Percentiles rank a stretch among this genome's conserved stretches.
Evolutionary conservation across 805 yeast species (phyloP).

Genomic region (Pichia occidentalis): DNA sequence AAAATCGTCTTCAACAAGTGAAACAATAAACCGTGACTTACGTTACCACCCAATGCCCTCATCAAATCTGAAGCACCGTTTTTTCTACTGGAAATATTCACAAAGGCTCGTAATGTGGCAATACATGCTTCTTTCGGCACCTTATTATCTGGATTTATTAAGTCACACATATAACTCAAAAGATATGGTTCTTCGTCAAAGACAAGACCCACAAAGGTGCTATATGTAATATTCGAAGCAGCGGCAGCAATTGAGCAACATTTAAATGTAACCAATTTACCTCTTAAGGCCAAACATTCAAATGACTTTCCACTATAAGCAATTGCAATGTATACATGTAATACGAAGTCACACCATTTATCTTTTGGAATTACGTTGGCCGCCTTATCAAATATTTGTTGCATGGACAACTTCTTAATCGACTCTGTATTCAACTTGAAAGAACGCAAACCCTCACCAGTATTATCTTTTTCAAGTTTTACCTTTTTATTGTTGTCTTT

Average conservation of each 20-base stretch:
- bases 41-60: constrained; percentile 76
- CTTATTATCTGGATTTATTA: constrained; percentile 58
- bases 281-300: constrained; percentile 50
- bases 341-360: constrained; percentile 56
- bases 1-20: constrained; percentile 63
- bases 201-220: constrained; percentile 54
- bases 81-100: constrained; percentile 59
- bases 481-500: constrained; percentile 10
- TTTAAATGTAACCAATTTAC: constrained; percentile 54
- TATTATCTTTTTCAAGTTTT: constrained; percentile 15
- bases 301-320: constrained; percentile 53
- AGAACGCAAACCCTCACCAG: constrained; percentile 43
- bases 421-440: constrained; percentile 50
- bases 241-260: constrained; percentile 62
- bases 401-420: constrained; percentile 45
- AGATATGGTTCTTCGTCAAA: constrained; percentile 70
- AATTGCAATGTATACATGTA: constrained; percentile 60
- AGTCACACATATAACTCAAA: constrained; percentile 60
- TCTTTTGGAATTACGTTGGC: constrained; percentile 50
- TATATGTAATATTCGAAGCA: constrained; percentile 49
- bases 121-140: constrained; percentile 49
- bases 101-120: constrained; percentile 60
- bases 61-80: constrained; percentile 72
- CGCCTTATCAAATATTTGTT: constrained; percentile 61
- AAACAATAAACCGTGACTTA: constrained; percentile 76